phyloP scores from a whole-genome alignment of 148 eudicot genomes.

The Fagopyrum homotropicum region DNA sequence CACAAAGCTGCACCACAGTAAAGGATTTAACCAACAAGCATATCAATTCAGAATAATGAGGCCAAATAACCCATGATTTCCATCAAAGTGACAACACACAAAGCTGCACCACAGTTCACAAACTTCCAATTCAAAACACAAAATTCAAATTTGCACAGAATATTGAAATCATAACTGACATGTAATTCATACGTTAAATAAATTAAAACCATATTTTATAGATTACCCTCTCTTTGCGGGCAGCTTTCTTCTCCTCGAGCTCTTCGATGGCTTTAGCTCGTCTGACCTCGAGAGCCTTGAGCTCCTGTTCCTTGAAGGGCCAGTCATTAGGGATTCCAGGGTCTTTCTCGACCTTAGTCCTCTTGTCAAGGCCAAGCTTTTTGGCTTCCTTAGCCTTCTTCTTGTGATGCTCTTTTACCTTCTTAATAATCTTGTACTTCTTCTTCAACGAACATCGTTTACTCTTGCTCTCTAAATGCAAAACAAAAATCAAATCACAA shows the following conservation, averaged over 20 bases:
- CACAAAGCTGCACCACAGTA: too few relatives aligned
- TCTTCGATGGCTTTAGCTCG: conserved; percentile 70
- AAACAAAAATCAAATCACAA: not conserved
- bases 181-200: not conserved
- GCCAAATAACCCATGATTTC: too few relatives aligned
- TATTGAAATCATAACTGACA: not conserved
- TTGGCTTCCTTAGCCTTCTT: conserved; percentile 95
- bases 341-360: conserved; percentile 70
- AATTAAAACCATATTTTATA: not conserved
- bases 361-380: conserved; percentile 59
- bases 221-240: conserved; percentile 84
- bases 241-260: conserved; percentile 81
- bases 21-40: not conserved
- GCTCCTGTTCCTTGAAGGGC: conserved; percentile 98
- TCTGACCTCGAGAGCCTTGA: conserved; percentile 70
- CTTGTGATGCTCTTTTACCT: conserved; percentile 89
- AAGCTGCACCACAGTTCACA: too few relatives aligned
- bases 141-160: not conserved
- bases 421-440: conserved; percentile 74
- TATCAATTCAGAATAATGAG: not conserved
- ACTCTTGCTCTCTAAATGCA: conserved; percentile 78
- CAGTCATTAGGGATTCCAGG: conserved; percentile 97
- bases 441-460: conserved; percentile 65
- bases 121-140: not conserved
- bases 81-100: too few relatives aligned